Percentiles rank a stretch among this genome's conserved stretches.
Evolutionary conservation across 805 yeast genomes (phyloP).

Genomic region (Tetrapisispora iriomotensis): DNA sequence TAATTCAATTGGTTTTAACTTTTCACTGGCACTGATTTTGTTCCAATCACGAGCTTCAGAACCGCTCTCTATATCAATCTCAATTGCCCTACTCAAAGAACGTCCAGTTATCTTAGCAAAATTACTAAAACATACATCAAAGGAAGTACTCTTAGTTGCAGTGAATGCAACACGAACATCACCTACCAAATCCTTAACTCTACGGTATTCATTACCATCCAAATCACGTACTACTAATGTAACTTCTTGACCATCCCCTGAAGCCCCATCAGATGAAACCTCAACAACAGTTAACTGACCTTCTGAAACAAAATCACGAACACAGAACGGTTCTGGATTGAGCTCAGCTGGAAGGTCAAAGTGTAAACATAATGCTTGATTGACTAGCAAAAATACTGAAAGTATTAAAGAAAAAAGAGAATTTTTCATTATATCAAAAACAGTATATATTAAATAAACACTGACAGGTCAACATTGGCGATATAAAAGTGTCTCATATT

Average conservation of each 20-base stretch:
- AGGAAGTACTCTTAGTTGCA: slow-evolving; percentile 69
- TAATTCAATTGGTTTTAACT: slow-evolving; percentile 85
- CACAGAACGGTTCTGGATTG: slow-evolving; percentile 58
- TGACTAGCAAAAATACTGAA: neutral
- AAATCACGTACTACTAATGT: slow-evolving; percentile 61
- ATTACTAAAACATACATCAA: slow-evolving; percentile 88
- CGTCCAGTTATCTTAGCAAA: slow-evolving; percentile 33
- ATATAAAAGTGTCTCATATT: too few species aligned
- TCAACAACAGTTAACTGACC: slow-evolving; percentile 84
- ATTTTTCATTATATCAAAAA: too few species aligned
- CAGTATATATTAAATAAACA: too few species aligned
- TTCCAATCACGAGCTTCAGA: slow-evolving; percentile 98
- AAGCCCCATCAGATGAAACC: slow-evolving; percentile 59
- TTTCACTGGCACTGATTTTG: slow-evolving; percentile 83
- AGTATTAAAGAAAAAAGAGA: neutral
- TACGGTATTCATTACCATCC: slow-evolving; percentile 77
- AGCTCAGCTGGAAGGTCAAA: slow-evolving; percentile 42
- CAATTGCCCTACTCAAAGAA: slow-evolving; percentile 57
- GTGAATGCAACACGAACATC: slow-evolving; percentile 71
- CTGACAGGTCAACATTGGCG: too few species aligned
- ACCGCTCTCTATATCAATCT: slow-evolving; percentile 88
- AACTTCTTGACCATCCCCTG: slow-evolving; percentile 82
- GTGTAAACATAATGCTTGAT: slow-evolving; percentile 32
- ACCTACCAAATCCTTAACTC: slow-evolving; percentile 67
- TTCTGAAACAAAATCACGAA: slow-evolving; percentile 81